Conservation (phyloP, 2,329 filamentous ascomycete genomes). For the Aspergillus pseudotamarii region DNA sequence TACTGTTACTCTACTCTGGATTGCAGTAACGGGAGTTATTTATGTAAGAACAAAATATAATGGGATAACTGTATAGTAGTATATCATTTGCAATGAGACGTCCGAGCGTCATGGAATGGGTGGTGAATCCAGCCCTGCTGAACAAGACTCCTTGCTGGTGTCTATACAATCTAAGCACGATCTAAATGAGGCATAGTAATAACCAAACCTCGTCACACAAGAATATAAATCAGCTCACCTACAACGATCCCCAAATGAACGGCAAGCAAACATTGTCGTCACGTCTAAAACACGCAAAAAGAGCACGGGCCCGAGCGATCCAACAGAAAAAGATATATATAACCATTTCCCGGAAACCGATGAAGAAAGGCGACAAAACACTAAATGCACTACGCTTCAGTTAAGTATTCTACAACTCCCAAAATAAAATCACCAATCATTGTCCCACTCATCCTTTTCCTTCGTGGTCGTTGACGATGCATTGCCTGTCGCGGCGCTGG, state of each 20-base stretch:
- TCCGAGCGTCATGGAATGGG: no score
- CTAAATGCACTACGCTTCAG: not conserved
- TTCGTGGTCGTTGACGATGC: slow-evolving; percentile 31
- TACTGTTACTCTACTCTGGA: not conserved
- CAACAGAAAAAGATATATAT: not conserved
- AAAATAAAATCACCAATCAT: slow-evolving; percentile 45
- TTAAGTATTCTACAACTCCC: not conserved
- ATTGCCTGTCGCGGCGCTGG: slow-evolving; percentile 21
- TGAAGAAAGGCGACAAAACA: not conserved
- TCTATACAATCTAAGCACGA: not conserved
- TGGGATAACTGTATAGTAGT: not conserved
- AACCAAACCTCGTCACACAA: not conserved
- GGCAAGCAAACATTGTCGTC: not conserved
- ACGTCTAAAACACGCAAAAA: not conserved
- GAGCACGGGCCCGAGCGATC: not conserved
- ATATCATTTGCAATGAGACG: not conserved
- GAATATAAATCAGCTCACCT: not conserved
- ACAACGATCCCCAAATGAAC: not conserved
- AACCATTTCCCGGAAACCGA: not conserved
- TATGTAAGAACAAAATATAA: not conserved
- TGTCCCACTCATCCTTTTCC: slow-evolving; percentile 62
- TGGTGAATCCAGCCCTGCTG: not conserved
- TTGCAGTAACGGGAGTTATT: not conserved
- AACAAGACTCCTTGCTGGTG: not conserved
- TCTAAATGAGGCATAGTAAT: not conserved